Evolutionary conservation across 176 grass and related monocot species (phyloP).

Genomic region (Lolium rigidum): DNA sequence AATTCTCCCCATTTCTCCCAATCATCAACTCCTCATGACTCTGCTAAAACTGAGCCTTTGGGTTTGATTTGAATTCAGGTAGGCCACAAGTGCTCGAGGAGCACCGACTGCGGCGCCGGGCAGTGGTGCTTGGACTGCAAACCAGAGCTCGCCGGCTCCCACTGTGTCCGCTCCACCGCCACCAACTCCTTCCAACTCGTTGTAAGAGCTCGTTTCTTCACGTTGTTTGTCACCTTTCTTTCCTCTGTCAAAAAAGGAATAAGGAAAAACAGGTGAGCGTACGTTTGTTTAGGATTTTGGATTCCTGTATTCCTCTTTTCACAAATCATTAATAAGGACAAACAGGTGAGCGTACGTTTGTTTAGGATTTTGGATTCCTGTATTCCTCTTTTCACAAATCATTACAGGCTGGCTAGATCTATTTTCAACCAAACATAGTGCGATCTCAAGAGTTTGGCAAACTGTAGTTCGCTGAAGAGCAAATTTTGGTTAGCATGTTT

Average conservation of each 20-base stretch:
- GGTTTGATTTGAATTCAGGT: constrained; percentile 39
- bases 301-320: not conserved
- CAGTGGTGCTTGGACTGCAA: constrained; percentile 92
- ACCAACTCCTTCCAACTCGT: constrained; percentile 68
- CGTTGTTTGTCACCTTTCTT: too few species aligned
- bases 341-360: not conserved
- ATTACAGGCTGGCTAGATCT: not conserved
- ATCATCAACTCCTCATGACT: not conserved
- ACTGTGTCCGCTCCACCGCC: constrained; percentile 71
- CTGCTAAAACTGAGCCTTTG: not conserved
- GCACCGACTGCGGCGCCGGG: constrained; percentile 65
- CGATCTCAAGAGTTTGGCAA: too few species aligned
- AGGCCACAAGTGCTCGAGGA: constrained; percentile 57
- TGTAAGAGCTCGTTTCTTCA: constrained; percentile 45
- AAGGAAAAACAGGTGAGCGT: not conserved
- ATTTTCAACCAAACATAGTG: too few species aligned
- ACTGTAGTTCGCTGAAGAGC: too few species aligned
- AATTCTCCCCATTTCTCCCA: not conserved
- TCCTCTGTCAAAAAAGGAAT: not conserved
- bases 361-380: not conserved
- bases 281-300: not conserved
- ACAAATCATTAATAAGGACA: not conserved
- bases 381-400: not conserved
- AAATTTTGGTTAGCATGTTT: too few species aligned
- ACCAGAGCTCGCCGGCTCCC: constrained; percentile 59